phyloP scores from a whole-genome alignment of 2,329 filamentous ascomycete species.

The Paecilomyces fulvus region DNA sequence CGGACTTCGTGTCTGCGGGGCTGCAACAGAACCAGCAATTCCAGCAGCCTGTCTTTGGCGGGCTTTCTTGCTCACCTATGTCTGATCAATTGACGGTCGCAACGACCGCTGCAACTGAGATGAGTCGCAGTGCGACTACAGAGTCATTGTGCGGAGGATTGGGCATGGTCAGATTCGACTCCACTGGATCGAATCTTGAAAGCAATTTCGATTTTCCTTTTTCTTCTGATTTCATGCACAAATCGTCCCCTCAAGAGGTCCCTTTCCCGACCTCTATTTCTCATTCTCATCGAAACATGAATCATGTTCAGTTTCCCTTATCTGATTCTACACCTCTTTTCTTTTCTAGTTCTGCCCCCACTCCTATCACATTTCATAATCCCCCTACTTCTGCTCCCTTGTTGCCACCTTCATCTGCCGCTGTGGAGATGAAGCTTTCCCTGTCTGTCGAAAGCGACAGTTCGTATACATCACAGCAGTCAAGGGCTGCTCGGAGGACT shows the following conservation, averaged over 20 bases:
- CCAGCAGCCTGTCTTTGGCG: slow-evolving; percentile 8
- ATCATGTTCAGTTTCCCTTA: slow-evolving; percentile 22
- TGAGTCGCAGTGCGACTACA: slow-evolving; percentile 38
- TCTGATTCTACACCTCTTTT: slow-evolving; percentile 21
- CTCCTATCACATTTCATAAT: slow-evolving; percentile 21
- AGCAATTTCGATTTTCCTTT: slow-evolving; percentile 17
- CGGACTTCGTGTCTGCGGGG: slow-evolving; percentile 16
- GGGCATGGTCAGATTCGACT: slow-evolving; percentile 38
- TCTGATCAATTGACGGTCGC: slow-evolving; percentile 19
- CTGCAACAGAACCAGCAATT: slow-evolving; percentile 13
- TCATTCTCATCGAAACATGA: slow-evolving; percentile 17
- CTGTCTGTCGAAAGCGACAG: slow-evolving; percentile 39
- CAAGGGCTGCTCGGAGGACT: slow-evolving; percentile 38
- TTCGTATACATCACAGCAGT: slow-evolving; percentile 36
- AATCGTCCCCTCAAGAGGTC: slow-evolving; percentile 22
- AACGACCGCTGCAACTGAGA: slow-evolving; percentile 27
- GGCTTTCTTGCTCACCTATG: slow-evolving; percentile 11
- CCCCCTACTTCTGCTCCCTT: slow-evolving; percentile 18
- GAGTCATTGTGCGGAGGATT: slow-evolving; percentile 37
- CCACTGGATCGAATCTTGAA: slow-evolving; percentile 28
- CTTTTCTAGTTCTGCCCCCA: slow-evolving; percentile 30
- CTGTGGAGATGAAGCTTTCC: slow-evolving; percentile 44
- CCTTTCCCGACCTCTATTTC: slow-evolving; percentile 16
- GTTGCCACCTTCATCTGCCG: slow-evolving; percentile 28
- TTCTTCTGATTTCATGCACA: slow-evolving; percentile 17